Evolutionary conservation across 257 asterid genomes (phyloP).

Genomic region (Osmanthus fragrans): DNA sequence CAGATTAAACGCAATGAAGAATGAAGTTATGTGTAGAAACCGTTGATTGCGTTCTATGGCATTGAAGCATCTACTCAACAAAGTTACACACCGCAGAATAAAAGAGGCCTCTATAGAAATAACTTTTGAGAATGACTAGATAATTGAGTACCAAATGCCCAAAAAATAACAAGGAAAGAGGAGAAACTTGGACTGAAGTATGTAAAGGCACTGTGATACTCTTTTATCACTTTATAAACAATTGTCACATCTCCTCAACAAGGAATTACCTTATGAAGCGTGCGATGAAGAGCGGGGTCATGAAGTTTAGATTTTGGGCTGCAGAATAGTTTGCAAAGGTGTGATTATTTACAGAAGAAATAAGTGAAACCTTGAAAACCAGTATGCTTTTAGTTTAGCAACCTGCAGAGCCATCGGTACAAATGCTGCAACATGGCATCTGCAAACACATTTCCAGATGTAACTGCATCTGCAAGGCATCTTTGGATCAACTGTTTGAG

Average conservation of each 20-base stretch:
- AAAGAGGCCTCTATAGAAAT: slow-evolving; percentile 5
- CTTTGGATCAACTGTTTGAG: slow-evolving; percentile 92
- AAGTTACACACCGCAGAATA: not conserved
- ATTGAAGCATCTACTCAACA: slow-evolving; percentile 12
- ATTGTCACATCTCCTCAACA: slow-evolving; percentile 20
- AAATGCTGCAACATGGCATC: slow-evolving; percentile 88
- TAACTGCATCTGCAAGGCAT: slow-evolving; percentile 88
- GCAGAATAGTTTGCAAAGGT: slow-evolving; percentile 38
- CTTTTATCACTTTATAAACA: slow-evolving; percentile 16
- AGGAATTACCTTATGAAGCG: slow-evolving; percentile 88
- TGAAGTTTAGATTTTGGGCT: slow-evolving; percentile 94
- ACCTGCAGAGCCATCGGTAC: slow-evolving; percentile 99
- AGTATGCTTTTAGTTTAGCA: slow-evolving; percentile 25
- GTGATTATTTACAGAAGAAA: slow-evolving; percentile 23
- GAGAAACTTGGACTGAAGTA: not conserved
- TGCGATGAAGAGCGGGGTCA: slow-evolving; percentile 92
- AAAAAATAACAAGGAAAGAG: slow-evolving; percentile 5
- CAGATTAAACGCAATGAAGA: slow-evolving; percentile 11
- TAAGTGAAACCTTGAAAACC: slow-evolving; percentile 20
- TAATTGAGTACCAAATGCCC: slow-evolving; percentile 10
- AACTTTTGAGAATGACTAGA: slow-evolving; percentile 2
- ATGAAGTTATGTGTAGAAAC: slow-evolving; percentile 11
- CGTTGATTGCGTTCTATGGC: slow-evolving; percentile 2
- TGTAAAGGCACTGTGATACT: slow-evolving; percentile 16
- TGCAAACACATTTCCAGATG: slow-evolving; percentile 92